Conservation (phyloP, 352 stramenopile species). For the Globisporangium barbulae region DNA sequence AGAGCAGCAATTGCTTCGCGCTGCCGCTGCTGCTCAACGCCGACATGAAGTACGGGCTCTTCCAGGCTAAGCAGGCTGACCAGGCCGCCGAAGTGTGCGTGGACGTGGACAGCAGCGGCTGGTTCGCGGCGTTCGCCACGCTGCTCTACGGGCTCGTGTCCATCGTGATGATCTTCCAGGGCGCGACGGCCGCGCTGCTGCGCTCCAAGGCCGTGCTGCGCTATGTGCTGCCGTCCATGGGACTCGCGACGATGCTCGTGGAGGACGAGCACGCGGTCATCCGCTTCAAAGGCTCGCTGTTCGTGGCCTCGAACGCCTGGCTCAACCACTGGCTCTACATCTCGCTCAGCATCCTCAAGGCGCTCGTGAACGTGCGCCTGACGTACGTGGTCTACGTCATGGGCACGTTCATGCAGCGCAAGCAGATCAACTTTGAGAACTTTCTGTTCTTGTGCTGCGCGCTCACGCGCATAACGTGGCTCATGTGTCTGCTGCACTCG, state of each 20-base stretch:
- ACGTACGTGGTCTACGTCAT: constrained; percentile 46
- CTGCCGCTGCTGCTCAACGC: constrained; percentile 32
- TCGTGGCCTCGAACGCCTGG: constrained; percentile 59
- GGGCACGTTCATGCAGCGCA: constrained; percentile 51
- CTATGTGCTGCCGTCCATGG: constrained; percentile 51
- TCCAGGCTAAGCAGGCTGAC: constrained; percentile 35
- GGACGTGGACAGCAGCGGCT: constrained; percentile 33
- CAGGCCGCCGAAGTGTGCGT: constrained; percentile 39
- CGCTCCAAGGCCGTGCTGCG: constrained; percentile 31
- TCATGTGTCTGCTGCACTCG: not conserved
- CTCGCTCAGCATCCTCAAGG: constrained; percentile 44
- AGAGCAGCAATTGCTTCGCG: constrained; percentile 46
- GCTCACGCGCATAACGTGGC: constrained; percentile 20
- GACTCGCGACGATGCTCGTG: constrained; percentile 23
- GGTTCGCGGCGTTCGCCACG: constrained; percentile 34
- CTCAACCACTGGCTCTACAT: constrained; percentile 76
- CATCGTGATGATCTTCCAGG: constrained; percentile 37
- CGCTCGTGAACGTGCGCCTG: constrained; percentile 37
- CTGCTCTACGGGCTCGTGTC: constrained; percentile 41
- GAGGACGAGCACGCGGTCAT: constrained; percentile 35
- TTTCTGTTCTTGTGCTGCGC: constrained; percentile 56
- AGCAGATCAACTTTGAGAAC: constrained; percentile 42
- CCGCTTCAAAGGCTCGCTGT: constrained; percentile 39
- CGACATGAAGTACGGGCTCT: constrained; percentile 46
- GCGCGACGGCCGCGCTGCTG: constrained; percentile 34